Conservation (phyloP, 169 alveolate genomes). For the Plasmodium billcollinsi region DNA sequence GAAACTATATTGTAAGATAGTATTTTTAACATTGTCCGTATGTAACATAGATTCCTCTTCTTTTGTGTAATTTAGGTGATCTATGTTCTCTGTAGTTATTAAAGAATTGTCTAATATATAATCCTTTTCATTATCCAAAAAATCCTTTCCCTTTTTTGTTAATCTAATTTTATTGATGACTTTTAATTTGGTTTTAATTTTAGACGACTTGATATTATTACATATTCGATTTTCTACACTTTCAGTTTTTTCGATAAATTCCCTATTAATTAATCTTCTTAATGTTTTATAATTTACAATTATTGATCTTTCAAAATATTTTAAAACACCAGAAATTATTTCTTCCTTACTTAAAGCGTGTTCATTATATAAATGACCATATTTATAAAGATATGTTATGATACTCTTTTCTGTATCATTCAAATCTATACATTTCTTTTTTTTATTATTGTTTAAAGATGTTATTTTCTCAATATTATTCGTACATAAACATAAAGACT, state of each 20-base stretch:
- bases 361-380: constrained; percentile 40
- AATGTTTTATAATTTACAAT: constrained; percentile 23
- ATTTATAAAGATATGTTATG: constrained; percentile 7
- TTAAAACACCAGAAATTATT: constrained; percentile 37
- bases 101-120: not conserved
- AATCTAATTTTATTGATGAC: constrained; percentile 30
- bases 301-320: constrained; percentile 21
- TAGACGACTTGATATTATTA: constrained; percentile 6
- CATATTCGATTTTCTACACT: constrained; percentile 7
- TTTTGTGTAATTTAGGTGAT: not conserved
- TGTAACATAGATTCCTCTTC: not conserved
- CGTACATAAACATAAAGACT: not conserved
- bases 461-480: not conserved
- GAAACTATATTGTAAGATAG: too few species aligned
- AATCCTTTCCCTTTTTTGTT: constrained; percentile 50
- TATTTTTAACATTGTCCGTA: constrained; percentile 24
- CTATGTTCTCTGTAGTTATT: not conserved
- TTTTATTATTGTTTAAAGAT: constrained; percentile 4
- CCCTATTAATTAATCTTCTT: constrained; percentile 26
- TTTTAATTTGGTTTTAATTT: constrained; percentile 22
- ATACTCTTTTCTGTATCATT: constrained; percentile 32
- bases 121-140: constrained; percentile 16
- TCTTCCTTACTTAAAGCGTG: constrained; percentile 58
- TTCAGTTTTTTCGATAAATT: constrained; percentile 23
- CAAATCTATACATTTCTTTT: constrained; percentile 11